A percentile compares a stretch with the other conserved stretches of the same genome.
Conservation (phyloP, 2,329 filamentous ascomycete genomes). For the Penicillium verrucosum region DNA sequence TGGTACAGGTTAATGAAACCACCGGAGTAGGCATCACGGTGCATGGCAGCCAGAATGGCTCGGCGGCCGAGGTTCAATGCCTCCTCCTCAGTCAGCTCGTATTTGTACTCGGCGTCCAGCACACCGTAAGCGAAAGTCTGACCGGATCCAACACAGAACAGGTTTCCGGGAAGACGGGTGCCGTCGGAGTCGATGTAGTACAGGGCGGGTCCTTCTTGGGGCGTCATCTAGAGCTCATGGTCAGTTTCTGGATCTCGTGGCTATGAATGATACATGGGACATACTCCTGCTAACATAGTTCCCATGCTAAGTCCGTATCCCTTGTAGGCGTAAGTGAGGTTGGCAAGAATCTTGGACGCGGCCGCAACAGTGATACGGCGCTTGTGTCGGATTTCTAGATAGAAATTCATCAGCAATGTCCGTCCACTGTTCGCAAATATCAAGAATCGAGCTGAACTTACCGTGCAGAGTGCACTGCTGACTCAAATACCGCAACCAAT, state of each 20-base stretch:
- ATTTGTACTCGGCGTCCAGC: conserved; percentile 89
- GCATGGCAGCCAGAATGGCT: conserved; percentile 92
- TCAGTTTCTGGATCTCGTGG: background rate
- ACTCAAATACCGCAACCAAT: conserved; percentile 97
- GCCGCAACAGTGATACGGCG: conserved; percentile 96
- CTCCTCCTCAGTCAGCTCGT: conserved; percentile 81
- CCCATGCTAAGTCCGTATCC: conserved; percentile 98
- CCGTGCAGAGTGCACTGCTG: conserved; percentile 98
- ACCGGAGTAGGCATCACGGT: conserved; percentile 97
- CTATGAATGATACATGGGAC: conserved; percentile 58
- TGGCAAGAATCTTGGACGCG: conserved; percentile 96
- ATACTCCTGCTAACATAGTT: conserved; percentile 98
- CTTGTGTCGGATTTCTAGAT: conserved; percentile 84
- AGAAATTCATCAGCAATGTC: conserved; percentile 2
- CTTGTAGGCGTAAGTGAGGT: conserved; percentile 98
- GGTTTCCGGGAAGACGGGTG: conserved; percentile 84
- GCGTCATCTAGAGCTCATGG: conserved; percentile 39
- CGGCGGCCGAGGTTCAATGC: conserved; percentile 86
- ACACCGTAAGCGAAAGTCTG: conserved; percentile 99
- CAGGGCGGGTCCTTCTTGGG: conserved; percentile 90
- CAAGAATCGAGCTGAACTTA: conserved; percentile 17
- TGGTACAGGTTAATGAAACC: conserved; percentile 99
- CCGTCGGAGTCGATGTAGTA: conserved; percentile 99
- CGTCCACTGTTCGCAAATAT: background rate
- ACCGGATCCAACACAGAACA: conserved; percentile 97